phyloP scores from a whole-genome alignment of 1,284 basidiomycete genomes.

The Heterobasidion occidentale region DNA sequence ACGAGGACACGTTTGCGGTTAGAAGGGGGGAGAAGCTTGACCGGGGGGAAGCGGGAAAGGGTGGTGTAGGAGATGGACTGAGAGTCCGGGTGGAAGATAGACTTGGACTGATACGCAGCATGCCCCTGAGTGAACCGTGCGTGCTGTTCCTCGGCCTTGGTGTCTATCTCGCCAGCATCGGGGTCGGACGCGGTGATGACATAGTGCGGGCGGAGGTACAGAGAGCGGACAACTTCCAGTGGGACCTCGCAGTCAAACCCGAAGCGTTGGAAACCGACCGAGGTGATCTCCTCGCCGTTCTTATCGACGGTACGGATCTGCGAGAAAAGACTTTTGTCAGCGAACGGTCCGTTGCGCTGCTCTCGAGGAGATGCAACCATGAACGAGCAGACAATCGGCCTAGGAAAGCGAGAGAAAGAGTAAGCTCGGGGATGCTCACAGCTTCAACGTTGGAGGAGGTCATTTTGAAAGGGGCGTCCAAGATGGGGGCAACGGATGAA shows the following conservation, averaged over 20 bases:
- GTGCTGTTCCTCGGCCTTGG: conserved; percentile 36
- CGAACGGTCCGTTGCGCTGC: background rate
- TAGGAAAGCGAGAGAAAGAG: background rate
- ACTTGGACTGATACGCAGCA: conserved; percentile 70
- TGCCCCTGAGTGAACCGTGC: conserved; percentile 46
- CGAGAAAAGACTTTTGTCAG: conserved; percentile 1
- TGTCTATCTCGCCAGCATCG: conserved; percentile 28
- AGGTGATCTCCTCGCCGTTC: conserved; percentile 64
- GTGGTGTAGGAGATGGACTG: conserved; percentile 88
- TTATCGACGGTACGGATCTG: conserved; percentile 65
- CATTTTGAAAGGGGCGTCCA: conserved; percentile 10
- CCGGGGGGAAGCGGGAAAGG: conserved; percentile 84
- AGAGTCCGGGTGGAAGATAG: conserved; percentile 72
- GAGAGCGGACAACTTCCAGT: conserved; percentile 69
- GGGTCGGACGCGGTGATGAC: conserved; percentile 37
- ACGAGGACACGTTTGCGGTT: conserved; percentile 85
- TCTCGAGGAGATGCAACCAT: too few species aligned
- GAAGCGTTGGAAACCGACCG: conserved; percentile 77
- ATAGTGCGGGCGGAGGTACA: conserved; percentile 83
- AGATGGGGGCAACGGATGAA: conserved; percentile 11
- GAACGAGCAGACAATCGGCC: background rate
- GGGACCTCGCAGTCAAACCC: conserved; percentile 84
- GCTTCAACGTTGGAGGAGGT: conserved; percentile 5
- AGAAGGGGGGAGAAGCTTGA: conserved; percentile 74
- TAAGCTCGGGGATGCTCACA: conserved; percentile 7